Conservation (phyloP, 2,329 filamentous ascomycete genomes). For the Zasmidium angulare region DNA sequence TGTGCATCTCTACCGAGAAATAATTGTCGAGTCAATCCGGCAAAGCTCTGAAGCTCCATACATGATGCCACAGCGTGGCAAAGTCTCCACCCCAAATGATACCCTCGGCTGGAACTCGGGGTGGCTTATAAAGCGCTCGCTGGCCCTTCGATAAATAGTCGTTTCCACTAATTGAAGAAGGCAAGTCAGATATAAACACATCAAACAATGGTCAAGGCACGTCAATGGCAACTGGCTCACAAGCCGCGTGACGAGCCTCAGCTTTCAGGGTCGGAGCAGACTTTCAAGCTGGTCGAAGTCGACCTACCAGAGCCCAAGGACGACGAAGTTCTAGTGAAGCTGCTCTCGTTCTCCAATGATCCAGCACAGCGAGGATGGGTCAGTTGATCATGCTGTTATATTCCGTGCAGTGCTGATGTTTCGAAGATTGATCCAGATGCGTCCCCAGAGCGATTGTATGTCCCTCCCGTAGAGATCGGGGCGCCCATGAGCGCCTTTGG, state of each 20-base stretch:
- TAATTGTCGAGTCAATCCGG: not conserved
- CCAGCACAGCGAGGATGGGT: constrained; percentile 56
- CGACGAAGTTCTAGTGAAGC: constrained; percentile 49
- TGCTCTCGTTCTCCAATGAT: constrained; percentile 52
- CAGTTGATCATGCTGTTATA: not conserved
- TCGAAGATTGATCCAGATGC: constrained; percentile 17
- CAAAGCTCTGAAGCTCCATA: not conserved
- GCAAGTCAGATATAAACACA: not conserved
- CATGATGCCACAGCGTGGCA: not conserved
- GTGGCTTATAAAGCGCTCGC: not conserved
- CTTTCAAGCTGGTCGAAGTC: constrained; percentile 41
- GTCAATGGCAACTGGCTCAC: constrained; percentile 46
- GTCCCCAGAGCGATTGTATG: constrained; percentile 47
- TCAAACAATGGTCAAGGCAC: constrained; percentile 60
- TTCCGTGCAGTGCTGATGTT: not conserved
- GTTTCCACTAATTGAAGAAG: not conserved
- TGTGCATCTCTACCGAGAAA: not conserved
- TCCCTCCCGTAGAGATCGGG: constrained; percentile 44
- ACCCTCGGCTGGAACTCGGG: constrained; percentile 7
- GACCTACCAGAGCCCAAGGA: constrained; percentile 31
- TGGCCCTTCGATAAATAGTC: not conserved
- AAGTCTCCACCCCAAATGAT: not conserved
- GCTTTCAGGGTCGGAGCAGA: constrained; percentile 39
- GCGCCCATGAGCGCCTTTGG: constrained; percentile 40
- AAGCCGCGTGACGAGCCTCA: constrained; percentile 39